phyloP scores from a whole-genome alignment of 2,329 filamentous ascomycete genomes.

The Diatrype stigma region DNA sequence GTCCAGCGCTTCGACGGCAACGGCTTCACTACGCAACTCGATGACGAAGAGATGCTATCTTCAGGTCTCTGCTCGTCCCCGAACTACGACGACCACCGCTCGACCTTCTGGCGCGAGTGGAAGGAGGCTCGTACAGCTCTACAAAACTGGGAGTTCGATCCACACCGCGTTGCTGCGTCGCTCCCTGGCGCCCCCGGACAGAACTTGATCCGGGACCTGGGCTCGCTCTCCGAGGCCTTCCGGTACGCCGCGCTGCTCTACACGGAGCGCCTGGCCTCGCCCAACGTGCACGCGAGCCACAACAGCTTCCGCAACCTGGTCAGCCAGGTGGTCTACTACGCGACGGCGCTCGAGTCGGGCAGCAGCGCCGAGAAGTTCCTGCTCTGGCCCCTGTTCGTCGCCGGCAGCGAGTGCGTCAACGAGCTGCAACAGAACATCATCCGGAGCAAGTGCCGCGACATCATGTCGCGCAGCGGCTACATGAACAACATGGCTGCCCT shows the following conservation, averaged over 20 bases:
- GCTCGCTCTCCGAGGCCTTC: constrained; percentile 84
- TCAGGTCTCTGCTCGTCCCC: constrained; percentile 38
- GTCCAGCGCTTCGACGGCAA: constrained; percentile 63
- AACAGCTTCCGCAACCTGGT: constrained; percentile 81
- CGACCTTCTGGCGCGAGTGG: constrained; percentile 83
- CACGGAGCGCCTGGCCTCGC: constrained; percentile 80
- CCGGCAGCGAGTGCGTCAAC: constrained; percentile 83
- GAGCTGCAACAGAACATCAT: constrained; percentile 75
- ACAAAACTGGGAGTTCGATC: constrained; percentile 75
- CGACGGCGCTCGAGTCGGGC: constrained; percentile 69
- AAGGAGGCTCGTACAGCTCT: constrained; percentile 71
- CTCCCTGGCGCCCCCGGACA: constrained; percentile 48
- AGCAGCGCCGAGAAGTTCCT: constrained; percentile 80
- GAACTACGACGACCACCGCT: constrained; percentile 54
- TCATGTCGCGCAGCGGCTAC: constrained; percentile 85
- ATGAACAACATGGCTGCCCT: constrained; percentile 88
- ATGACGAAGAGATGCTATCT: constrained; percentile 50
- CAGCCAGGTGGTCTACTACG: constrained; percentile 76
- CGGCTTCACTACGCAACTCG: constrained; percentile 54
- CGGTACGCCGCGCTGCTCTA: constrained; percentile 86
- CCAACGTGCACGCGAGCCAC: constrained; percentile 66
- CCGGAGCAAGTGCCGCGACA: constrained; percentile 75
- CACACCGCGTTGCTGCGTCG: constrained; percentile 45
- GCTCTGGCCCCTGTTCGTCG: constrained; percentile 89
- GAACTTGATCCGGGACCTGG: constrained; percentile 67